Base-by-base conservation (phyloP, 2,329 filamentous ascomycete genomes). In the Ophiostoma piceae region DNA sequence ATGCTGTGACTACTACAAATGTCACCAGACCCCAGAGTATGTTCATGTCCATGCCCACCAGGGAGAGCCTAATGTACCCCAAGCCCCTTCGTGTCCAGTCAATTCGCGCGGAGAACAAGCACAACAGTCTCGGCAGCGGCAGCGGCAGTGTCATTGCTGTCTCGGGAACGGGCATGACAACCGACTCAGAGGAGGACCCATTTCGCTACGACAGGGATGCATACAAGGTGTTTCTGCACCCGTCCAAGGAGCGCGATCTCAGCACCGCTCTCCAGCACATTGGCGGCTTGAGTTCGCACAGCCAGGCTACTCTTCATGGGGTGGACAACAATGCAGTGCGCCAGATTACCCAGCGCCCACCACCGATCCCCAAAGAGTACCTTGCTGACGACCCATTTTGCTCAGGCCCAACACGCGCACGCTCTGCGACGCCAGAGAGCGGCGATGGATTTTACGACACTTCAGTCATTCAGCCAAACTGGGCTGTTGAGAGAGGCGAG, bases 161-260 rank as follows among this genome's bases (percentile, higher is more conserved):
- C 57, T 79, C 69, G 32, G 75, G 75, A 11, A 73, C 70, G 5
- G 74, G 73, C 11, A 57, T 71, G 51, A 76, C 75, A 2, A 78
- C 77, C 35, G 79, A 77, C 6, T 80, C 79, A 0, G 78, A 78
- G 41, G 75, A 77, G 0, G 82, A 84, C 57, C 82, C 80, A 0
- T 85, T 84, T 75, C 77, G 78, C 66, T 84, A 83, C 71, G 82
- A 84, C 73, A 77, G 75, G 43, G 77, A 77, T 9, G 72, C 75
- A 1, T 82, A 82, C 71, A 77, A 76, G 16, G 71, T 76, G 11
- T 80, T 81, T 54, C 73, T 83, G 9, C 76, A 78, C 8, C 75
- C 78, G 3, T 76, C 77, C 1, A 78, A 77, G 70, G 82, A 84
- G 71, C 77, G 79, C 69, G 80, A 84, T 12, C 77, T 84, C 16